A percentile compares a stretch with the other conserved stretches of the same genome.
Conservation (phyloP, 73 alveolate genomes). For the Tetrahymena malaccensis region DNA sequence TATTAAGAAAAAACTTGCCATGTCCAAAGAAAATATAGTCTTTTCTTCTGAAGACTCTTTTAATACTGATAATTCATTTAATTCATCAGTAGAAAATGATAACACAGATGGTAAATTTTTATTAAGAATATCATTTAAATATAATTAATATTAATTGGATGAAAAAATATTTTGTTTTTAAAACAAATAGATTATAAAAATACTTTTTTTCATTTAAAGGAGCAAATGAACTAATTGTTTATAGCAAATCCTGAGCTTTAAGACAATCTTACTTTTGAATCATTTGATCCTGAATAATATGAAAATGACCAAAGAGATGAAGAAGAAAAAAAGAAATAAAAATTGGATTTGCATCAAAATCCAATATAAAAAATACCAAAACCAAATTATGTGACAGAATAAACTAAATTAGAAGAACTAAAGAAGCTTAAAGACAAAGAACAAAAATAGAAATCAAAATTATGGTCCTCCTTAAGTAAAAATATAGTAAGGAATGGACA, state of each 20-base stretch:
- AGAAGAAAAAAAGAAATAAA: background rate
- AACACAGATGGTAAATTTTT: conserved; percentile 8
- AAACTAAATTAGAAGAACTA: background rate
- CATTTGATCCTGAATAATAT: background rate
- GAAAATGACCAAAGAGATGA: conserved; percentile 1
- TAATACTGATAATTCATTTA: conserved; percentile 37
- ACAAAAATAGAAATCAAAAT: conserved; percentile 9
- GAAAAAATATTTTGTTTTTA: background rate
- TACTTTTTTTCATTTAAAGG: conserved; percentile 38
- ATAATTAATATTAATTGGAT: too few species aligned
- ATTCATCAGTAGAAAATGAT: conserved; percentile 33
- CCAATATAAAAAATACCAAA: background rate
- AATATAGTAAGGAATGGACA: conserved; percentile 30
- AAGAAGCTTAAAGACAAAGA: conserved; percentile 2
- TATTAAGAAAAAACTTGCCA: background rate
- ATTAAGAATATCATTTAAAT: background rate
- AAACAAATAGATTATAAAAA: background rate
- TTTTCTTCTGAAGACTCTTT: conserved; percentile 43
- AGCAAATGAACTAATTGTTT: conserved; percentile 30
- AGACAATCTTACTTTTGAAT: conserved; percentile 16
- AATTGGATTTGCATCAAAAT: background rate
- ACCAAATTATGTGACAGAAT: background rate
- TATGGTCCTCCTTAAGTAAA: conserved; percentile 25
- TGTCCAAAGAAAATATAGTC: conserved; percentile 22
- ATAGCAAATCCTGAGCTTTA: conserved; percentile 31